Conservation (phyloP, 257 asterid genomes). For the Capsicum baccatum region DNA sequence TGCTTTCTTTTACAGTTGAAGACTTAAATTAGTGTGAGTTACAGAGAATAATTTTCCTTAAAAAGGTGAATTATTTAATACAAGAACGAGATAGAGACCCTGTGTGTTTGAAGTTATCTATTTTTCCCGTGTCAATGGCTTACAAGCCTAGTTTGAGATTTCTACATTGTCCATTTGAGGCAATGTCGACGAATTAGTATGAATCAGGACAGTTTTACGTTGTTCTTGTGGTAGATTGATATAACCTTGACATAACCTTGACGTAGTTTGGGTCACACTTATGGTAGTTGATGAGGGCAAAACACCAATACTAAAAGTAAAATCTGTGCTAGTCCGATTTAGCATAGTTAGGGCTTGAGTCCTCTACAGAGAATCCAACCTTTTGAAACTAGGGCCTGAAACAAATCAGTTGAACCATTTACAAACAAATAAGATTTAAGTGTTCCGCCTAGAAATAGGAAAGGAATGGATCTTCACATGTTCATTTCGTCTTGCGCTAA, state of each 20-base stretch:
- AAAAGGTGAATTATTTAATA: background rate
- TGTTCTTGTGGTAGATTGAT: background rate
- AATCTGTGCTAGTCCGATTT: background rate
- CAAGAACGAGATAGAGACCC: background rate
- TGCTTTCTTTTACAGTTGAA: background rate
- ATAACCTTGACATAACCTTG: background rate
- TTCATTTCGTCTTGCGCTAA: background rate
- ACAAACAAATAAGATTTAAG: background rate
- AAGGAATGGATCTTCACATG: background rate
- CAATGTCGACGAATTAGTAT: too few relatives aligned
- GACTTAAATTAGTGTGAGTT: background rate
- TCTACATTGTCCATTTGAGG: too few relatives aligned
- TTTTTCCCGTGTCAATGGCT: too few relatives aligned
- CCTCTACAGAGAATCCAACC: background rate
- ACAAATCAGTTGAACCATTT: slow-evolving; percentile 2
- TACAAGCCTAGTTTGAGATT: too few relatives aligned
- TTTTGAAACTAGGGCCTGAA: background rate
- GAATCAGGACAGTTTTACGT: too few relatives aligned
- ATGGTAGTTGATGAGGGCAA: slow-evolving; percentile 4
- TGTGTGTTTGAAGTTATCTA: too few relatives aligned
- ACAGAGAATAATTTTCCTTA: background rate
- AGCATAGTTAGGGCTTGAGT: background rate
- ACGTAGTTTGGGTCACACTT: background rate
- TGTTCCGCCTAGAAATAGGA: background rate
- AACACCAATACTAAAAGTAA: slow-evolving; percentile 8